Evolutionary conservation across 2,329 filamentous ascomycete species (phyloP).

Genomic region (Diplodia scrobiculata): DNA sequence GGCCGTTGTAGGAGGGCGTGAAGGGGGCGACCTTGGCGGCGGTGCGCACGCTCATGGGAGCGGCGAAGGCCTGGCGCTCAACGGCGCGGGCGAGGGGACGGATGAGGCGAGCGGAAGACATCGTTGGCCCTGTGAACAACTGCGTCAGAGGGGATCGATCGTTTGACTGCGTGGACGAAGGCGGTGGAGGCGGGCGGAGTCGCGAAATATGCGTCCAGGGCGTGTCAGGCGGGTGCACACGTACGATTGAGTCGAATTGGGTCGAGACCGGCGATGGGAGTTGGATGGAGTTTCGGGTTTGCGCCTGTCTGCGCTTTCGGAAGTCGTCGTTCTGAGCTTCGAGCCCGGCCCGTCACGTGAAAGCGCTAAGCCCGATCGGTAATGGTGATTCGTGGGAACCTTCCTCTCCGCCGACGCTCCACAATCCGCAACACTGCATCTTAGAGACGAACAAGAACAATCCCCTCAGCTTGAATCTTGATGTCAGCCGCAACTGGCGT

Average conservation of each 20-base stretch:
- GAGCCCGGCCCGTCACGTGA: conserved; percentile 1
- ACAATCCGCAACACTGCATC: neutral
- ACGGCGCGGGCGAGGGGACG: conserved; percentile 46
- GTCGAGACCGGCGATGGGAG: conserved; percentile 21
- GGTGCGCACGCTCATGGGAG: conserved; percentile 30
- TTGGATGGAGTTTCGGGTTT: conserved; percentile 24
- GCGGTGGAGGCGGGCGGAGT: conserved; percentile 4
- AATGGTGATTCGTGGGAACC: neutral
- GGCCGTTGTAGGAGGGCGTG: conserved; percentile 27
- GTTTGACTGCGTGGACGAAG: conserved; percentile 29
- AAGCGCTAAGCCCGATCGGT: neutral
- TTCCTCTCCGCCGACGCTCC: neutral
- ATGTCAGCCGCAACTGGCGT: neutral
- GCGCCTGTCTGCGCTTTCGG: conserved; percentile 16
- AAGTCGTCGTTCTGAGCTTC: conserved; percentile 25
- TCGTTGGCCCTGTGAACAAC: conserved; percentile 34
- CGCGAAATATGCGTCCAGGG: neutral
- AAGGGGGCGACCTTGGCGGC: conserved; percentile 29
- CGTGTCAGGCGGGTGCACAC: conserved; percentile 1
- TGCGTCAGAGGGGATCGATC: conserved; percentile 28
- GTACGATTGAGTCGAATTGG: conserved; percentile 29
- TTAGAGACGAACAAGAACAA: neutral
- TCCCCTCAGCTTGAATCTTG: neutral
- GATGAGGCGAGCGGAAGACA: conserved; percentile 48
- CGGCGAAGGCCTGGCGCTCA: conserved; percentile 44